Conservation (phyloP, 225 moss, liverwort and hornwort genomes). For the Lunularia cruciata region DNA sequence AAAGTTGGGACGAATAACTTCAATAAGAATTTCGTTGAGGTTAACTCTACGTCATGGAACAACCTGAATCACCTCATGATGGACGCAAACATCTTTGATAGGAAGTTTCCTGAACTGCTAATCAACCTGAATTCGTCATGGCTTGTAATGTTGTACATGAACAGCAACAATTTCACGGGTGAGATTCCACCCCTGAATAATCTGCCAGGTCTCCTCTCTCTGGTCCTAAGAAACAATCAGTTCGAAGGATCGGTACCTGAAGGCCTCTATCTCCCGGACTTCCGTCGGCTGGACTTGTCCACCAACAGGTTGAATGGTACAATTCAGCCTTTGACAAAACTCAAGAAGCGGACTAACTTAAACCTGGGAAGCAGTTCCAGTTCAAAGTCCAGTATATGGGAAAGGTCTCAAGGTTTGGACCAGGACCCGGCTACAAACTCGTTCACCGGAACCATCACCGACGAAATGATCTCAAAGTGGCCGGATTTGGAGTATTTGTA, state of each 20-base stretch:
- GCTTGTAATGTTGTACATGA: background rate
- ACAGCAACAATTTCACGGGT: too few species aligned
- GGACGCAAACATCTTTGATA: too few species aligned
- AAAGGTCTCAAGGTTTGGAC: too few species aligned
- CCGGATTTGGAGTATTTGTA: background rate
- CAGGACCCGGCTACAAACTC: background rate
- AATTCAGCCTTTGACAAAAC: background rate
- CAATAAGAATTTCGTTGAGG: too few species aligned
- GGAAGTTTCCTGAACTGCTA: background rate
- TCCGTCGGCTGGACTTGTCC: background rate
- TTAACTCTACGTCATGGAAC: too few species aligned
- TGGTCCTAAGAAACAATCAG: too few species aligned
- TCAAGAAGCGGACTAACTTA: background rate
- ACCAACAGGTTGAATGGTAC: background rate
- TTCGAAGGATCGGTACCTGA: too few species aligned
- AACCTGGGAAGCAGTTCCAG: background rate
- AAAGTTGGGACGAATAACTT: too few species aligned
- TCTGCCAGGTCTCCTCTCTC: too few species aligned
- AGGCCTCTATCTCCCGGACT: background rate
- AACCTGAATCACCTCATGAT: too few species aligned
- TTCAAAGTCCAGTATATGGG: background rate
- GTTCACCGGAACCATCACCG: background rate
- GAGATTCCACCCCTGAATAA: too few species aligned
- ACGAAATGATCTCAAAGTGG: background rate
- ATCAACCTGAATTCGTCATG: background rate